phyloP scores from a whole-genome alignment of 2,329 filamentous ascomycete genomes.

The Penicillium sp. region DNA sequence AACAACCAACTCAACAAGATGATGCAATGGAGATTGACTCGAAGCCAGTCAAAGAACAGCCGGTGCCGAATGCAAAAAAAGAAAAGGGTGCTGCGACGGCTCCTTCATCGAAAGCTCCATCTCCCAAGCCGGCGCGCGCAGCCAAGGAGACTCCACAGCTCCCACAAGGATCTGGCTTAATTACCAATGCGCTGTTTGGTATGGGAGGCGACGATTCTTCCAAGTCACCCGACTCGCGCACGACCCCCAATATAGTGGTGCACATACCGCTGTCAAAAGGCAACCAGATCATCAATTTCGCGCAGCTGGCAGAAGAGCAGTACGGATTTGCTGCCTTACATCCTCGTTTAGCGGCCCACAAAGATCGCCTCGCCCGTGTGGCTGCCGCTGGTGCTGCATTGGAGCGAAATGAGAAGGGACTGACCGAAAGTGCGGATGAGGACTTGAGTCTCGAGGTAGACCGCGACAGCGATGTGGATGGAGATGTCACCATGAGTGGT shows the following conservation, averaged over 20 bases:
- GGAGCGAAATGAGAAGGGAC: slow-evolving; percentile 69
- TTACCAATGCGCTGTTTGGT: slow-evolving; percentile 63
- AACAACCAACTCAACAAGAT: slow-evolving; percentile 11
- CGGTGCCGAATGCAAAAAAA: slow-evolving; percentile 37
- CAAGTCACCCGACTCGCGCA: slow-evolving; percentile 43
- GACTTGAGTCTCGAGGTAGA: slow-evolving; percentile 90
- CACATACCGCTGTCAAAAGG: slow-evolving; percentile 76
- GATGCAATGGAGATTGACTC: slow-evolving; percentile 37
- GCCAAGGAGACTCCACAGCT: slow-evolving; percentile 58
- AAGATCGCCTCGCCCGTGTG: slow-evolving; percentile 82
- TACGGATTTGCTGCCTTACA: slow-evolving; percentile 95
- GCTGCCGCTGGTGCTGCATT: slow-evolving; percentile 84
- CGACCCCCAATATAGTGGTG: slow-evolving; percentile 76
- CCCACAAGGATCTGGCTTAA: slow-evolving; percentile 63
- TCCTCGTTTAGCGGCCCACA: slow-evolving; percentile 83
- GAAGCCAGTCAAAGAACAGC: slow-evolving; percentile 28
- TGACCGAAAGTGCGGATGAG: slow-evolving; percentile 72
- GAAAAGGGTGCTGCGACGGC: slow-evolving; percentile 48
- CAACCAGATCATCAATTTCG: slow-evolving; percentile 94
- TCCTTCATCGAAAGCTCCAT: slow-evolving; percentile 53
- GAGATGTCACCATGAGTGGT: slow-evolving; percentile 43
- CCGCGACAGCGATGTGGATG: slow-evolving; percentile 59
- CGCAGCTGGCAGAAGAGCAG: slow-evolving; percentile 85
- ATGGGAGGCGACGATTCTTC: slow-evolving; percentile 43
- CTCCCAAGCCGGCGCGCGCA: slow-evolving; percentile 55